A percentile compares a stretch with the other conserved stretches of the same genome.
These are phyloP conservation scores for Oenanthe sinensis DNA, from an alignment of 129 eudicot genomes.

Conservation along the genomic window DNA sequence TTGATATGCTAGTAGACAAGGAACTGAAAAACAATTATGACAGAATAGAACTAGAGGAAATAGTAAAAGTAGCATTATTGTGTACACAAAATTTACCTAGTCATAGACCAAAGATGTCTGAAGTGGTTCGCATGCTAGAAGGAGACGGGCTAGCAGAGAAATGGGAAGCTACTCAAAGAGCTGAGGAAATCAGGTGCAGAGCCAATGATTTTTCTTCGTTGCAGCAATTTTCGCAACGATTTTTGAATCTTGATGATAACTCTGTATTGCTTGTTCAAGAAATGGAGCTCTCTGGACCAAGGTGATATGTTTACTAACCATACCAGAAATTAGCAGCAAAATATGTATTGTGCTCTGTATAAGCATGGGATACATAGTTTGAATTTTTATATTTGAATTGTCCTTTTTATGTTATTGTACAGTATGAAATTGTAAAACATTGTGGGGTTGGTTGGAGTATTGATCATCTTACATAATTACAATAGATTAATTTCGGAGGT, in stretches of 20 bases:
- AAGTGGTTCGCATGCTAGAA: constrained; percentile 92
- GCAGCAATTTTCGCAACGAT: too few relatives aligned
- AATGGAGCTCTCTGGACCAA: constrained; percentile 97
- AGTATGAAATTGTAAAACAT: neutral
- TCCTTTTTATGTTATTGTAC: neutral
- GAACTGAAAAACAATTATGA: constrained; percentile 57
- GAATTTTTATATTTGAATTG: neutral
- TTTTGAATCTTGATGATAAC: constrained; percentile 82
- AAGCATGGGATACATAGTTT: neutral
- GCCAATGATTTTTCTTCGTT: constrained; percentile 73
- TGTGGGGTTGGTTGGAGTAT: neutral
- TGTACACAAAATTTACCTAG: constrained; percentile 63
- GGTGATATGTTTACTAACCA: constrained; percentile 28
- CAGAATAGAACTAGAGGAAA: constrained; percentile 70
- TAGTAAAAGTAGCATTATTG: constrained; percentile 72
- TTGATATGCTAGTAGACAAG: constrained; percentile 77
- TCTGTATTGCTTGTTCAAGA: constrained; percentile 80
- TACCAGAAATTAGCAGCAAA: neutral
- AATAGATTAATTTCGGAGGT: too few relatives aligned
- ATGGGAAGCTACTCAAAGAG: constrained; percentile 90
- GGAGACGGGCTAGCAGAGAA: constrained; percentile 94
- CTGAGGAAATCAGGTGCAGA: constrained; percentile 50
- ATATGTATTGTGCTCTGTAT: neutral
- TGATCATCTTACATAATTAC: too few relatives aligned
- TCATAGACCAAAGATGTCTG: constrained; percentile 90